Evolutionary conservation across 1,284 basidiomycete genomes (phyloP).

Genomic region (Trichosporon sp.): DNA sequence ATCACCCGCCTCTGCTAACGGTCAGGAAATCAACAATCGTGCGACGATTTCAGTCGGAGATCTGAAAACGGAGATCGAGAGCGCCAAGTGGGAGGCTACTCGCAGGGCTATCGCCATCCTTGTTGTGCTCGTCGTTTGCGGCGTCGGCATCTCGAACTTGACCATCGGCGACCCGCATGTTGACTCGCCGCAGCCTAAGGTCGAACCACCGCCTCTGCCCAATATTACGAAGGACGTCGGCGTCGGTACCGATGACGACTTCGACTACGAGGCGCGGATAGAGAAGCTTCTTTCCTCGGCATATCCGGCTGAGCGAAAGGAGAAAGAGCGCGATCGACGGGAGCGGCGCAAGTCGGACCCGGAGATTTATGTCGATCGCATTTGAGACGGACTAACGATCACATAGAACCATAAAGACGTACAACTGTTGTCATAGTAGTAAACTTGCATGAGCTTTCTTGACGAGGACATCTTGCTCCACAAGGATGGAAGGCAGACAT

Average conservation of each 20-base stretch:
- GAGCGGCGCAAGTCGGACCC: conserved; percentile 21
- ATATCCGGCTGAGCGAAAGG: conserved; percentile 22
- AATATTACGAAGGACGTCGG: conserved; percentile 44
- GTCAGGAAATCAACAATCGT: conserved; percentile 80
- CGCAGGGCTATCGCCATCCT: conserved; percentile 69
- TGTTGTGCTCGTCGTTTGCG: conserved; percentile 33
- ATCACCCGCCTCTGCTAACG: too few relatives aligned
- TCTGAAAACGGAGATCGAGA: conserved; percentile 80
- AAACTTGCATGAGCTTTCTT: conserved; percentile 19
- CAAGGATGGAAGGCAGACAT: too few relatives aligned
- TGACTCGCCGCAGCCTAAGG: conserved; percentile 20
- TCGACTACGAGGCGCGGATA: conserved; percentile 39
- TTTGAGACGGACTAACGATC: conserved; percentile 16
- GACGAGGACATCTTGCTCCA: too few relatives aligned
- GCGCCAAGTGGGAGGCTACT: conserved; percentile 89
- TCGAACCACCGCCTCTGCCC: conserved; percentile 22
- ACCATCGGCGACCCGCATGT: conserved; percentile 25
- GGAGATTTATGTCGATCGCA: conserved; percentile 26
- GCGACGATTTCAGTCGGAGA: conserved; percentile 83
- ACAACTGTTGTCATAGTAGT: conserved; percentile 15
- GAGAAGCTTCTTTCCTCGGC: conserved; percentile 29
- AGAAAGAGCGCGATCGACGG: conserved; percentile 23
- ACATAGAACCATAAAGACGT: not conserved
- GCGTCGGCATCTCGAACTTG: conserved; percentile 30
- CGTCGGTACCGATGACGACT: conserved; percentile 48